Percentiles rank a stretch among this genome's conserved stretches.
phyloP scores from a whole-genome alignment of 2,329 filamentous ascomycete genomes.

The Penicillium sp. region DNA sequence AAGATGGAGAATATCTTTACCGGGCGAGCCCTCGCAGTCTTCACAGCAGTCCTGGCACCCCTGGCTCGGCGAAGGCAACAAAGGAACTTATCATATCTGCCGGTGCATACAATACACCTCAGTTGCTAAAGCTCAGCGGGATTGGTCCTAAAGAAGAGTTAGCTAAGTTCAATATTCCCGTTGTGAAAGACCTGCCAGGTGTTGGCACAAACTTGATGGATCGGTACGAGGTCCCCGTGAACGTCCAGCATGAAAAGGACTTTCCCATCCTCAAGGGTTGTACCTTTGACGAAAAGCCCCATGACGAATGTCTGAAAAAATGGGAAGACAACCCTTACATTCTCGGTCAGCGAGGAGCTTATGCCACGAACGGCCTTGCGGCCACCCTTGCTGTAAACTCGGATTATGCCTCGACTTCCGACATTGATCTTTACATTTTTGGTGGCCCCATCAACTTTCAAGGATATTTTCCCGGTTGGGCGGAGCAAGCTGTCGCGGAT shows the following conservation, averaged over 20 bases:
- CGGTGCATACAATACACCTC: conserved; percentile 66
- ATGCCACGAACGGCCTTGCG: conserved; percentile 58
- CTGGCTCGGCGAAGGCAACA: conserved; percentile 40
- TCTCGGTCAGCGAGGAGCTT: conserved; percentile 43
- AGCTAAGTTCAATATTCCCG: conserved; percentile 54
- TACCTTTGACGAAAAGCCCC: conserved; percentile 27
- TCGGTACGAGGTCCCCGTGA: conserved; percentile 42
- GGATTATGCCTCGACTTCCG: conserved; percentile 41
- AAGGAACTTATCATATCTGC: conserved; percentile 51
- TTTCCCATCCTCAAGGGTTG: conserved; percentile 36
- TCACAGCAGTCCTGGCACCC: conserved; percentile 20
- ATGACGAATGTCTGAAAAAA: conserved; percentile 48
- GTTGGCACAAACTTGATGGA: conserved; percentile 69
- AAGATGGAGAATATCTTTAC: conserved; percentile 53
- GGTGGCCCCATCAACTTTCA: conserved; percentile 61
- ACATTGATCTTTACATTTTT: conserved; percentile 58
- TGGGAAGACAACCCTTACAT: conserved; percentile 43
- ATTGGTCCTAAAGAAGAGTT: conserved; percentile 62
- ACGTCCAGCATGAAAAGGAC: conserved; percentile 39
- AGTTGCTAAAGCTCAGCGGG: conserved; percentile 66
- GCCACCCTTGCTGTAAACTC: conserved; percentile 48
- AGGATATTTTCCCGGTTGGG: conserved; percentile 52
- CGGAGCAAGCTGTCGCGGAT: conserved; percentile 43
- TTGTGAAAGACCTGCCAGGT: conserved; percentile 62
- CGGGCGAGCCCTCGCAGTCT: conserved; percentile 48